Percentiles rank a stretch among this genome's conserved stretches.
Conservation (phyloP, 768 basidiomycete species). For the Pulveroboletus sp. region DNA sequence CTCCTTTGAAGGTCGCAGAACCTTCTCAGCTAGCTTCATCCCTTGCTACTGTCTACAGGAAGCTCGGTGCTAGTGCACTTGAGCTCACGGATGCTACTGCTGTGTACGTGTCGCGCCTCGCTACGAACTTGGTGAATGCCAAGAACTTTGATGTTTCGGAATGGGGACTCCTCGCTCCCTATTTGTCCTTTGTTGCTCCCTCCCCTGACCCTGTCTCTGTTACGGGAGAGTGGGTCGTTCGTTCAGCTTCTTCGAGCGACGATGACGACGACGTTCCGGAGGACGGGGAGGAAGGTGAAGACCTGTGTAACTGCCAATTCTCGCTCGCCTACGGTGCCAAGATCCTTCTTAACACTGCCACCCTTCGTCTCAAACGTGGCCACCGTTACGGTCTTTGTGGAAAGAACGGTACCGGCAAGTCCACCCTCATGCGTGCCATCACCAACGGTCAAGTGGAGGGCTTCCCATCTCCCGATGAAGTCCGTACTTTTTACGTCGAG, state of each 20-base stretch:
- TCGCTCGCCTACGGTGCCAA: conserved; percentile 98
- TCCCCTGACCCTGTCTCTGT: conserved; percentile 63
- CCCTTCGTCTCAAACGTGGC: conserved; percentile 95
- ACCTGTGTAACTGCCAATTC: conserved; percentile 98
- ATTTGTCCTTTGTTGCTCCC: conserved; percentile 61
- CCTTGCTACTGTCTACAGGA: conserved; percentile 80
- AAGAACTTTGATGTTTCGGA: conserved; percentile 90
- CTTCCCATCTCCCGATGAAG: conserved; percentile 95
- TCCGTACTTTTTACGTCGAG: conserved; percentile 99
- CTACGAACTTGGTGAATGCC: conserved; percentile 79
- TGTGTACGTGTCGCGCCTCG: conserved; percentile 73
- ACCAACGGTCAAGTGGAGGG: conserved; percentile 96
- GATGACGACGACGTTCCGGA: conserved; percentile 66
- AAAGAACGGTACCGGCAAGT: conserved; percentile 98
- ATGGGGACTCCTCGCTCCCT: conserved; percentile 81
- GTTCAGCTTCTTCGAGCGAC: conserved; percentile 73
- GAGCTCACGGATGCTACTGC: conserved; percentile 53
- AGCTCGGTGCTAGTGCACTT: conserved; percentile 57
- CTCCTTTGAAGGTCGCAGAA: conserved; percentile 77
- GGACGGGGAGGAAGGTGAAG: conserved; percentile 97
- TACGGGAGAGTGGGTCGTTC: conserved; percentile 83
- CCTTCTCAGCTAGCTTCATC: conserved; percentile 57
- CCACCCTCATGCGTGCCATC: conserved; percentile 89
- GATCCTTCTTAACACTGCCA: conserved; percentile 94
- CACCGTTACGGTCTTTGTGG: conserved; percentile 98